Base-by-base conservation (phyloP, 495 filamentous ascomycete genomes). In the Aspergillus wentii region DNA sequence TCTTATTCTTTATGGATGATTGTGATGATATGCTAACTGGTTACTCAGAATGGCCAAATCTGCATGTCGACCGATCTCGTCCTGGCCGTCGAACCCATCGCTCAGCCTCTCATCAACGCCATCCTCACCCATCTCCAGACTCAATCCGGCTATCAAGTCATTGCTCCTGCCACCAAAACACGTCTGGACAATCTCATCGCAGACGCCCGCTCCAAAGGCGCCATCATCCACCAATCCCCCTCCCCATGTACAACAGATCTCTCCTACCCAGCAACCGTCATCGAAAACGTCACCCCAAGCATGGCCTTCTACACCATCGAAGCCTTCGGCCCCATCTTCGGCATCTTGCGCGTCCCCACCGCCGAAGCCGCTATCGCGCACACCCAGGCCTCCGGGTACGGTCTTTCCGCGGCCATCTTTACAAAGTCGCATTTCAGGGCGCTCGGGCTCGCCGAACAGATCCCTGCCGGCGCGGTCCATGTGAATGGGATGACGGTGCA, bases 21-120 rank as follows among this genome's bases (percentile, higher is more conserved):
- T 25, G 6, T 5, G 5, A 11, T 5, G 11, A 25, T 25, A 25
- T 6, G 22, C 22, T 25, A 25, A 25, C 11, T 6, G n/a, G n/a
- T n/a, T n/a, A 25, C 5, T 5, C 11, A 25, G 22, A 29, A 29
- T 20, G 87, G 87, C 1, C 87, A 94, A 59, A 78, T 88, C 27
- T 94, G 87, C 66, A 87, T 94, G 86, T 70, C 76, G 4, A 91
- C 86, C 0, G 87, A 92, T 57, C 74, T 79, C 13, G 81, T 91
- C 47, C 59, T 91, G 19, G 79, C 88, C 5, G 29, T 40, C 17
- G 21, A 33, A 2, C 25, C 41, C 23, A 44, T 72, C 40, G 64
- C 27, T 15, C 18, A 4, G 33, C 19, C 10, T 3, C 18, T 15
- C 32, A 29, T 20, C 23, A 30, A 29, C 9, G 36, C 26, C 4